Evolutionary conservation across 352 stramenopile species (phyloP), one percentile per base, ranked within the genome.

Genomic region (Globisporangium radiosum): DNA sequence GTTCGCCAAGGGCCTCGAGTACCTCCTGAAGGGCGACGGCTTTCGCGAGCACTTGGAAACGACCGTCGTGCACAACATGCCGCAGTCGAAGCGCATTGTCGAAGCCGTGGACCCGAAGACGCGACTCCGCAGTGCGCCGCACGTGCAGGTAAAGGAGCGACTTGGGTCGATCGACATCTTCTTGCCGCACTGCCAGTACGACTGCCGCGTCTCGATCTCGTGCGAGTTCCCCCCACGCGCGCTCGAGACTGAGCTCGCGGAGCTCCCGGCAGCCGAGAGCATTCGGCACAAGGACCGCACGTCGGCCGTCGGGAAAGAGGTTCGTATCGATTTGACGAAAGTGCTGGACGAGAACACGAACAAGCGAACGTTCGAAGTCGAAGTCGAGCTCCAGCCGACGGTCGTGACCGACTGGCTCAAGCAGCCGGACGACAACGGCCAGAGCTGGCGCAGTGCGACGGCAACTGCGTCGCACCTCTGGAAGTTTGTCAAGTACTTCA

Each of bases 401-500:
- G 62, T 83, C 9, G 78, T 92, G 54, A 72, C 90, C 47, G 78
- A 83, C 52, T 94, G 85, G 85, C 73, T 94, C 42, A 76, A 81
- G 44, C 77, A 89, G 54, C 72, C 81, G 1, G 79, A 94, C 48
- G 83, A 83, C 38, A 85, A 87, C 42, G 72, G 75, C 3, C 72
- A 86, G 43, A 92, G 79, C 69, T 87, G 73, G 70, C 85, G 87
- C 48, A 83, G 75, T 47, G 85, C 85, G 19, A 78, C 78, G 36
- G 68, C 81, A 54, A 84, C 72, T n/a, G 79, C 78, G 56, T 87
- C 78, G 19, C 56, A 78, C 47, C 53, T 93, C 4, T 92, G 81
- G 80, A 87, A 86, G 57, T 89, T 88, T 69, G 81, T 90, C 50
- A 91, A 89, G 62, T 86, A 85, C 52, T 93, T 93, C 50, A 95